phyloP scores from a whole-genome alignment of 2,329 filamentous ascomycete genomes.

The Trichoderma sp. region DNA sequence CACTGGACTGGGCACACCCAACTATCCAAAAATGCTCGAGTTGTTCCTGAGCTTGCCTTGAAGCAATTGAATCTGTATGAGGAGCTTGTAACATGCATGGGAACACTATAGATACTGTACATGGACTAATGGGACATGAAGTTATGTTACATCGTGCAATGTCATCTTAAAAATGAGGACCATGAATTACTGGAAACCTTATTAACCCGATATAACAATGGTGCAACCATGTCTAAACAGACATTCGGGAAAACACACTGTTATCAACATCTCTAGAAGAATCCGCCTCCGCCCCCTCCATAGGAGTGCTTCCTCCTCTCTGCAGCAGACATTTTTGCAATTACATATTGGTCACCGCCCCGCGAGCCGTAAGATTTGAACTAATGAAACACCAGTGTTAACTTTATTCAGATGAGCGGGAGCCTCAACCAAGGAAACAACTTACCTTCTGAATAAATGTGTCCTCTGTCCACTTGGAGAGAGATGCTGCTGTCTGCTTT shows the following conservation, averaged over 20 bases:
- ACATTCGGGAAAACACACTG: background rate
- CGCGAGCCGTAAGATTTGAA: background rate
- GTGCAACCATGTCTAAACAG: background rate
- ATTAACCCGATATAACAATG: background rate
- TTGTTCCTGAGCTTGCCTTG: slow-evolving; percentile 15
- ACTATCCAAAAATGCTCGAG: slow-evolving; percentile 17
- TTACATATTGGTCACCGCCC: slow-evolving; percentile 1
- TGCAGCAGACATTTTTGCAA: slow-evolving; percentile 3
- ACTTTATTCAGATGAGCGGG: background rate
- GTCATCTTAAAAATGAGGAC: background rate
- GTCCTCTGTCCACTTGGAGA: background rate
- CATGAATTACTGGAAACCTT: background rate
- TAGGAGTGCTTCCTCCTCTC: background rate
- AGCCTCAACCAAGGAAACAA: slow-evolving; percentile 4
- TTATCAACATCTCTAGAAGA: background rate
- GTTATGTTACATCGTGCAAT: background rate
- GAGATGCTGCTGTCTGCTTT: background rate
- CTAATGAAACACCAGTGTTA: background rate
- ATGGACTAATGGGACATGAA: background rate
- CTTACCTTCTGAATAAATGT: background rate
- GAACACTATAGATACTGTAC: background rate
- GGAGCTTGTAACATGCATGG: background rate
- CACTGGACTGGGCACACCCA: slow-evolving; percentile 18
- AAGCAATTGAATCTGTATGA: background rate
- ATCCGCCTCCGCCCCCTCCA: background rate